These are phyloP conservation scores for Aspergillus fumigatus DNA, from an alignment of 2,329 filamentous ascomycete genomes.

Conservation along the genomic window DNA sequence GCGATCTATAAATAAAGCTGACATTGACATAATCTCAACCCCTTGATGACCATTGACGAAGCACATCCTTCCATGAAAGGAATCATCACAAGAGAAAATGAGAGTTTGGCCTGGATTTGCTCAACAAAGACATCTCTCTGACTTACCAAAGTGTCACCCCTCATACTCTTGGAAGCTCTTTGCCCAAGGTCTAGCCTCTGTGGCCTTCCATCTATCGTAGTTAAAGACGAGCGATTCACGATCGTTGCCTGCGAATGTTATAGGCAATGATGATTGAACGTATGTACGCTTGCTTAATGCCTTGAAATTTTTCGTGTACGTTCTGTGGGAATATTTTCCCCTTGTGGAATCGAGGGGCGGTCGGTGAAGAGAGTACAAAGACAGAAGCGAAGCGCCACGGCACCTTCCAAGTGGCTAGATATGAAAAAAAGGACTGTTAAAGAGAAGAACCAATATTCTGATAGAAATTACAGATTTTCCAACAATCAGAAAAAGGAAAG, in stretches of 20 bases:
- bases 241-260: neutral
- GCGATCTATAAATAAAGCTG: constrained; percentile 10
- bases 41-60: constrained; percentile 1
- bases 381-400: neutral
- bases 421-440: neutral
- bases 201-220: neutral
- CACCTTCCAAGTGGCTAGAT: neutral
- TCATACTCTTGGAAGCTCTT: constrained; percentile 12
- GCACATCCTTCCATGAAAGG: neutral
- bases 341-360: constrained; percentile 9
- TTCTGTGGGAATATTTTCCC: neutral
- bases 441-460: neutral
- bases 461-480: neutral
- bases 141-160: constrained; percentile 20
- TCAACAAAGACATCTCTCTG: constrained; percentile 1
- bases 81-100: neutral
- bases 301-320: neutral
- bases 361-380: constrained; percentile 7
- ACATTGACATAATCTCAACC: constrained; percentile 9
- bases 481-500: neutral
- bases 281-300: neutral
- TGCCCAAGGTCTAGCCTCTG: neutral
- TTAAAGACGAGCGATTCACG: neutral
- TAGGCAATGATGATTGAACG: neutral
- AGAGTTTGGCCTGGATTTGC: neutral